Evolutionary conservation across 495 filamentous ascomycete species (phyloP).

Genomic region (Xylaria curta): DNA sequence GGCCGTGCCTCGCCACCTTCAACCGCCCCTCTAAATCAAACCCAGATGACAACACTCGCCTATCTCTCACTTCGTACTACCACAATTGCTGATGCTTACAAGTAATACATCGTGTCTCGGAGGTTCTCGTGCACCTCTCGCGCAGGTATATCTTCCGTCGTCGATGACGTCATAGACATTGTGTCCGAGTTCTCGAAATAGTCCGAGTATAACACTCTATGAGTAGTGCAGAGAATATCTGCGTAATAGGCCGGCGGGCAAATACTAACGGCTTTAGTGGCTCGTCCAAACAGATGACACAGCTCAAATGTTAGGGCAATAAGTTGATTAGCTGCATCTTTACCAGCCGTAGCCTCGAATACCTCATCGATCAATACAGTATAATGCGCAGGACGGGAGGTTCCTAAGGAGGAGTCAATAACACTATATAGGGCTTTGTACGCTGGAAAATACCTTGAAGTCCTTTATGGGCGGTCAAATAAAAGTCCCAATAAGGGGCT

Average conservation of each 20-base stretch:
- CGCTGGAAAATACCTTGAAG: slow-evolving; percentile 63
- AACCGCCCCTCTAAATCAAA: neutral
- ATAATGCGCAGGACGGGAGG: slow-evolving; percentile 81
- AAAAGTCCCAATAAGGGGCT: slow-evolving; percentile 82
- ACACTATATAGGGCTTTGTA: neutral
- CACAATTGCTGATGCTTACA: slow-evolving; percentile 46
- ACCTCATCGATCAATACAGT: slow-evolving; percentile 78
- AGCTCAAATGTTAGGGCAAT: slow-evolving; percentile 74
- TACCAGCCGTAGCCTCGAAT: slow-evolving; percentile 52
- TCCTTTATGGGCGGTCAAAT: slow-evolving; percentile 81
- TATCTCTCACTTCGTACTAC: neutral
- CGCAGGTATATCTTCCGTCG: neutral
- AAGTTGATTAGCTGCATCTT: slow-evolving; percentile 62
- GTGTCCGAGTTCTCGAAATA: slow-evolving; percentile 58
- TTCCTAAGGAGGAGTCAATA: slow-evolving; percentile 52
- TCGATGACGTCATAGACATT: slow-evolving; percentile 28
- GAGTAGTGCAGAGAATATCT: slow-evolving; percentile 74
- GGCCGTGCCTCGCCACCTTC: neutral
- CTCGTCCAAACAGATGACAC: slow-evolving; percentile 80
- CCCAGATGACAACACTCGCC: neutral
- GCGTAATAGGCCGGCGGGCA: slow-evolving; percentile 87
- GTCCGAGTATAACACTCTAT: slow-evolving; percentile 67
- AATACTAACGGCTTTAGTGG: slow-evolving; percentile 79
- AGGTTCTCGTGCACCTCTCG: slow-evolving; percentile 55
- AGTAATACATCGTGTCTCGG: slow-evolving; percentile 75